A percentile compares a stretch with the other conserved stretches of the same genome.
Conservation (phyloP, 2,329 filamentous ascomycete species). For the Aotearoamyces nothofagi region DNA sequence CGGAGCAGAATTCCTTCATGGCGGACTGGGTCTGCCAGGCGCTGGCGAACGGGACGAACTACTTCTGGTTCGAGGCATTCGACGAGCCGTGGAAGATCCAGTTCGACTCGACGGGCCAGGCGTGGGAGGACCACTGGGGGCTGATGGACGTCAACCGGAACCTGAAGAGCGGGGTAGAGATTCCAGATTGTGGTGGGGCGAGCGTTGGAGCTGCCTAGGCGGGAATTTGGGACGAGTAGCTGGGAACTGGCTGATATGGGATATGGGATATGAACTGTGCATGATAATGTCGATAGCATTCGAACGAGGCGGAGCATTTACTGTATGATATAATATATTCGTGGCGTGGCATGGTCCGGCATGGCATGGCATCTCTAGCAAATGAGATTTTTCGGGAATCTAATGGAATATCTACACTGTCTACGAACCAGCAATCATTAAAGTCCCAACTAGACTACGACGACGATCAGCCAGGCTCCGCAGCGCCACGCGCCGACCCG, state of each 20-base stretch:
- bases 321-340: not conserved
- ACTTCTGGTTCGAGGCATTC: slow-evolving; percentile 96
- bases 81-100: slow-evolving; percentile 88
- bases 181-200: slow-evolving; percentile 81
- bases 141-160: slow-evolving; percentile 75
- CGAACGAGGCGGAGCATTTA: not conserved
- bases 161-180: slow-evolving; percentile 68
- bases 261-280: not conserved
- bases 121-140: slow-evolving; percentile 95
- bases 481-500: no score
- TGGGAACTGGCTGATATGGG: not conserved
- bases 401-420: not conserved
- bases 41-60: slow-evolving; percentile 70
- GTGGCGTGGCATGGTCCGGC: not conserved
- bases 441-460: no score
- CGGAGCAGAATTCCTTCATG: slow-evolving; percentile 78
- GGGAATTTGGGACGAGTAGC: not conserved
- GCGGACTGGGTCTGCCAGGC: slow-evolving; percentile 70
- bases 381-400: not conserved
- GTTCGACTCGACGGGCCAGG: slow-evolving; percentile 51
- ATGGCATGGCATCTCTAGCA: not conserved
- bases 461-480: no score
- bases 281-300: not conserved
- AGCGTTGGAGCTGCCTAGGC: slow-evolving; percentile 35
- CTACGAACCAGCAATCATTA: not conserved